Evolutionary conservation across 371 early-diverging fungal species (phyloP), one percentile per base, ranked within the genome.

Genomic region (Nematocida displodere): DNA sequence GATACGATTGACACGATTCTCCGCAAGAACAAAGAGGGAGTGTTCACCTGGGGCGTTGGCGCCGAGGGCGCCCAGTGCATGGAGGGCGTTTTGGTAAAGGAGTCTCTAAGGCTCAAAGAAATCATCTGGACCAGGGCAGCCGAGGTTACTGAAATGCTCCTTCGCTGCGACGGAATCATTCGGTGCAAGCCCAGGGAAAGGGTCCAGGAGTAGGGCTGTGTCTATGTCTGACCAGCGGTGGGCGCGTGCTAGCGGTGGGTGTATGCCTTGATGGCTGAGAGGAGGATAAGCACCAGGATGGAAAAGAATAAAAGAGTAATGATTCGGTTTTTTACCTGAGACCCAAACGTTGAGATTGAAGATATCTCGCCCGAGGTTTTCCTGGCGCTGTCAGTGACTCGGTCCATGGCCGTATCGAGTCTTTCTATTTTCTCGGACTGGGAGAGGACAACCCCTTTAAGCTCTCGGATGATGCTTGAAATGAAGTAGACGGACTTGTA

Each of bases 121-220:
- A 92, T 95, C 82, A 93, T 99, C 22, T 86, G 97, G 54, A 85
- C 91, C 66, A 90, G 91, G 79, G 97, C 99, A 36, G 88, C 92
- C 15, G 99, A 99, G 85, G 94, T 94, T 13, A 93, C 96, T 47
- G 97, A 97, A 86, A 91, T 94, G 91, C 92, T 99, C 81, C 85
- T 99, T 37, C 89, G 97, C 78, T 96, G 96, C 44, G 97, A 99
- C 85, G 93, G 95, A 81, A 93, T 96, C 79, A 91, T 97, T 82
- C 90, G 94, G 80, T 89, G 91, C 80, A 90, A 91, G 64, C 95
- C 94, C 78, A 87, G 94, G 61, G 82, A 84, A 80, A 75, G 85
- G 77, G 68, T 59, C 53, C 71, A 79, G 44, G 75, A 80, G 64
- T 83, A 83, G 77, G 68, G 11, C 39, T 26, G 42, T 44, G 28